Evolutionary conservation across 2,329 filamentous ascomycete genomes (phyloP).

Genomic region (Paradendryphiella salina): DNA sequence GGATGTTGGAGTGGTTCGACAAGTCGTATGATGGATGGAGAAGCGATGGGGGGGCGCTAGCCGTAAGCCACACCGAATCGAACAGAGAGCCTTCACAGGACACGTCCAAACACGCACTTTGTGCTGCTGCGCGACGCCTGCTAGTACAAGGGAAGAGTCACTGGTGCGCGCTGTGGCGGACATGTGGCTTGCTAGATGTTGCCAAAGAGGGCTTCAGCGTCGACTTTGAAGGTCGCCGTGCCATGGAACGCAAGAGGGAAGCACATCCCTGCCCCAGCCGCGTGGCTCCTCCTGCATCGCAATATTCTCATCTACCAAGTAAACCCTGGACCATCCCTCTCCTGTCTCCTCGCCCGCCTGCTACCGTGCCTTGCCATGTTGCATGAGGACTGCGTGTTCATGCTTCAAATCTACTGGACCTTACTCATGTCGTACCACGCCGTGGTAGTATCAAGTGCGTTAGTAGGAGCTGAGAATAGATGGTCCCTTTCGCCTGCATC

Average conservation of each 20-base stretch:
- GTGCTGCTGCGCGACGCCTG: too few species aligned
- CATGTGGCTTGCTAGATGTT: background rate
- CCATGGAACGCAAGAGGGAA: background rate
- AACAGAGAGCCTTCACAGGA: background rate
- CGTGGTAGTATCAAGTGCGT: too few species aligned
- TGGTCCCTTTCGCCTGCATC: too few species aligned
- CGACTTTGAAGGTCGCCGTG: background rate
- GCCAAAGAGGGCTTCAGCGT: background rate
- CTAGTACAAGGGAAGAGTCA: too few species aligned
- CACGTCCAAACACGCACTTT: background rate
- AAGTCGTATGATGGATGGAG: slow-evolving; percentile 15
- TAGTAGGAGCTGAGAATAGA: too few species aligned
- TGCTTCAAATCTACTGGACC: too few species aligned
- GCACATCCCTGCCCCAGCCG: slow-evolving; percentile 4
- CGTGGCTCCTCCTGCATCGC: slow-evolving; percentile 6
- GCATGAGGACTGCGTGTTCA: too few species aligned
- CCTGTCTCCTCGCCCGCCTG: too few species aligned
- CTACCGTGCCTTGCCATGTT: too few species aligned
- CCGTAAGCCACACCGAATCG: background rate
- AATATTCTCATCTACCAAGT: slow-evolving; percentile 2
- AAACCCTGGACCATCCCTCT: too few species aligned
- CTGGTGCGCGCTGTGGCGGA: background rate
- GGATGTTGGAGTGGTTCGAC: slow-evolving; percentile 11
- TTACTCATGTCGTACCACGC: too few species aligned
- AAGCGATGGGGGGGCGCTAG: slow-evolving; percentile 6